phyloP scores from a whole-genome alignment of 176 grass and related monocot genomes.

The Eleusine coracana region DNA sequence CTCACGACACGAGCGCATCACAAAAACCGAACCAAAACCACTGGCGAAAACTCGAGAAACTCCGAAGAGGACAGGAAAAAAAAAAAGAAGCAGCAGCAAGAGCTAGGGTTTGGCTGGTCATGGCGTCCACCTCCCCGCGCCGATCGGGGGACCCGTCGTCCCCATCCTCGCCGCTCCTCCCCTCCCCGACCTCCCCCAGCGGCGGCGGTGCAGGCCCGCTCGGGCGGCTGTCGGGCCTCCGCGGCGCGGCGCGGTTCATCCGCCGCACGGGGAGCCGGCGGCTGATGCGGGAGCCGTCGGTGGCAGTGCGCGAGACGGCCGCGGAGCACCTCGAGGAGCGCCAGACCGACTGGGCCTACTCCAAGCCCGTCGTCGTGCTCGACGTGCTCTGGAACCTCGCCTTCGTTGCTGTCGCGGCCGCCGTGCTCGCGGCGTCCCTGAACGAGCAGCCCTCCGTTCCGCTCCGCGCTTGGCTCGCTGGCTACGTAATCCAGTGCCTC shows the following conservation, averaged over 20 bases:
- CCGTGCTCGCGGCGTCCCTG: conserved; percentile 49
- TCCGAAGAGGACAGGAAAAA: too few species aligned
- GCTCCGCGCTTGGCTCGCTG: conserved; percentile 60
- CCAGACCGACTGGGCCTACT: conserved; percentile 87
- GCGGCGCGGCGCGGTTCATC: conserved; percentile 71
- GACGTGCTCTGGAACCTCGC: conserved; percentile 83
- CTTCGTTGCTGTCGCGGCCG: conserved; percentile 66
- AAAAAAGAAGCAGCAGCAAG: not conserved
- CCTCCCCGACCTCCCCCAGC: conserved; percentile 26
- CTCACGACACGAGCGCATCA: conserved; percentile 29
- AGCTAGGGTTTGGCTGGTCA: conserved; percentile 44
- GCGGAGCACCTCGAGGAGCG: conserved; percentile 60
- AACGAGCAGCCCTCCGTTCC: conserved; percentile 50
- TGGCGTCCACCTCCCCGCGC: conserved; percentile 53
- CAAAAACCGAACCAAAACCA: not conserved
- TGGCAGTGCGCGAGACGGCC: conserved; percentile 50
- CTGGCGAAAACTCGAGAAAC: too few species aligned
- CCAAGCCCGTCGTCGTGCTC: conserved; percentile 79
- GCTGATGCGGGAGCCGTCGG: conserved; percentile 78
- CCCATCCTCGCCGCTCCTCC: conserved; percentile 39
- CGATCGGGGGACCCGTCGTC: conserved; percentile 36
- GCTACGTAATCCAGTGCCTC: conserved; percentile 65
- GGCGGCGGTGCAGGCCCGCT: conserved; percentile 12
- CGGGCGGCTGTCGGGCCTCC: conserved; percentile 57
- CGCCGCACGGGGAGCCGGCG: conserved; percentile 68